A percentile compares a stretch with the other conserved stretches of the same genome.
These are phyloP conservation scores for Thuja plicata DNA, from an alignment of 83 land plant species.

Conservation along the genomic window DNA sequence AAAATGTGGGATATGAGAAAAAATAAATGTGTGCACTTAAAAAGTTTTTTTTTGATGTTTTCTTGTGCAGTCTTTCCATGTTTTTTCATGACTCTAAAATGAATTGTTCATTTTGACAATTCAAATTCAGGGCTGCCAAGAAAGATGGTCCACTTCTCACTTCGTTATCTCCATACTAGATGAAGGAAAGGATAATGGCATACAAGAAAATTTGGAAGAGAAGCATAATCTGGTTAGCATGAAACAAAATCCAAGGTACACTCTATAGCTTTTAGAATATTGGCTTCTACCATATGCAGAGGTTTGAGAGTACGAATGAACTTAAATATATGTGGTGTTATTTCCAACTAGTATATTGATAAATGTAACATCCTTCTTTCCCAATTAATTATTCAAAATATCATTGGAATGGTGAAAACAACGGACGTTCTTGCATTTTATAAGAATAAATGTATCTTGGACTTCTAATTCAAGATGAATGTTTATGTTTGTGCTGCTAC, in stretches of 20 bases:
- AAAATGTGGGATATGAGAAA: no score
- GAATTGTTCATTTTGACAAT: background rate
- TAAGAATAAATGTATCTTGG: background rate
- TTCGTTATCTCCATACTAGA: constrained; percentile 1
- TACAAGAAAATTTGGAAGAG: background rate
- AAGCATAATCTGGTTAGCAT: background rate
- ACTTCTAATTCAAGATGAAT: background rate
- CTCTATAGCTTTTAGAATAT: background rate
- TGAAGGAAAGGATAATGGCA: no score
- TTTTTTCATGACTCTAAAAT: no score
- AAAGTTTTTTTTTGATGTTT: no score
- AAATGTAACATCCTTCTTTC: background rate
- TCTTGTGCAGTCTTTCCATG: no score
- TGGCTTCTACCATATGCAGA: background rate
- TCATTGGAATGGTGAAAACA: no score
- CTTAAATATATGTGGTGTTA: background rate
- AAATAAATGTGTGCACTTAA: no score
- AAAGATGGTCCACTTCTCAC: background rate
- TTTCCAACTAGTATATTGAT: background rate
- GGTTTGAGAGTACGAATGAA: background rate
- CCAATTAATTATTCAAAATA: background rate
- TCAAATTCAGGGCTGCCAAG: constrained; percentile 1
- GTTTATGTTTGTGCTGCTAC: background rate
- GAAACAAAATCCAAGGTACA: constrained; percentile 11
- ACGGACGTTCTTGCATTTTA: background rate